phyloP scores from a whole-genome alignment of 208 protist genomes.

The Crithidia bombi region DNA sequence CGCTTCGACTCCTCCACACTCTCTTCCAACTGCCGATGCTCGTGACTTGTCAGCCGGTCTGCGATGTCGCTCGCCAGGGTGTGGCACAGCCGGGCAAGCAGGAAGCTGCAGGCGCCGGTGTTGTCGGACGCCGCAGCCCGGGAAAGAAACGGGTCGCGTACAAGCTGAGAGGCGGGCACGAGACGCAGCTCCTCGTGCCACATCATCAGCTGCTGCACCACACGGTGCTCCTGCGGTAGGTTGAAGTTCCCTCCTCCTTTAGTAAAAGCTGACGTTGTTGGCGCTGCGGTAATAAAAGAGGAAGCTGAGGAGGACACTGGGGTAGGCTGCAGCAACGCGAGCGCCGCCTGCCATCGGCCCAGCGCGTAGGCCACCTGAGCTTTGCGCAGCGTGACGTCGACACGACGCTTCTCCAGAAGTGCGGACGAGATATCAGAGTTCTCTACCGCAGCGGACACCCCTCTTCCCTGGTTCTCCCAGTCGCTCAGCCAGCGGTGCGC shows the following conservation, averaged over 20 bases:
- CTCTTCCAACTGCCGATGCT: slow-evolving; percentile 50
- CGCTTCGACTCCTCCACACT: slow-evolving; percentile 47
- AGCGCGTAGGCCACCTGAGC: slow-evolving; percentile 39
- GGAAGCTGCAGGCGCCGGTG: slow-evolving; percentile 62
- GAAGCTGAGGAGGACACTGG: not conserved
- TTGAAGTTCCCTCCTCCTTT: not conserved
- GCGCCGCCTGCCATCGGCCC: slow-evolving; percentile 32
- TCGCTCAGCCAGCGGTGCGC: slow-evolving; percentile 37
- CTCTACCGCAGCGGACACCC: too few species aligned
- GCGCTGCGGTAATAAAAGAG: not conserved
- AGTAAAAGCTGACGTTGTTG: slow-evolving; percentile 3
- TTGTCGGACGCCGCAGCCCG: slow-evolving; percentile 45
- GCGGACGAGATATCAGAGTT: too few species aligned
- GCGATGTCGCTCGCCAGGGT: slow-evolving; percentile 60
- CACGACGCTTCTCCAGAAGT: not conserved
- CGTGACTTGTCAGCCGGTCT: slow-evolving; percentile 44
- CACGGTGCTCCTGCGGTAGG: slow-evolving; percentile 30
- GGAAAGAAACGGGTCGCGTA: slow-evolving; percentile 73
- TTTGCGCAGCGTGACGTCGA: slow-evolving; percentile 28
- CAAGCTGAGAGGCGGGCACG: slow-evolving; percentile 66
- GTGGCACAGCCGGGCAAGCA: slow-evolving; percentile 70
- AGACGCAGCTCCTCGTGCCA: slow-evolving; percentile 59
- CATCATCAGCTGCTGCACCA: slow-evolving; percentile 63
- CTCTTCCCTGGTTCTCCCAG: too few species aligned
- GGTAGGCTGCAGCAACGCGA: slow-evolving; percentile 33